Conservation (phyloP, 495 filamentous ascomycete genomes). For the Ramalina peruviana region DNA sequence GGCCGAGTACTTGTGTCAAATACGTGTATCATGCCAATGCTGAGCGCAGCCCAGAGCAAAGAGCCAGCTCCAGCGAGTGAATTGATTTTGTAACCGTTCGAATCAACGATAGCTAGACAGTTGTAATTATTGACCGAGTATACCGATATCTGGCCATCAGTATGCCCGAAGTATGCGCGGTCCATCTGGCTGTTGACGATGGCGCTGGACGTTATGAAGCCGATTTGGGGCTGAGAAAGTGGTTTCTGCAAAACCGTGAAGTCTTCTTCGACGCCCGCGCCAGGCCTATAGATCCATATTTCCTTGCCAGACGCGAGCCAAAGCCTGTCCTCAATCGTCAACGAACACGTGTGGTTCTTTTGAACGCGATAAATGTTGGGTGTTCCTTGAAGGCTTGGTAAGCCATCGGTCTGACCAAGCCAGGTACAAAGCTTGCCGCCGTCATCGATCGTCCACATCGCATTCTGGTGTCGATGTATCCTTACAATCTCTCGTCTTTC, state of each 20-base stretch:
- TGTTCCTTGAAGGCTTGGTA: constrained; percentile 55
- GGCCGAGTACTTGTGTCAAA: constrained; percentile 74
- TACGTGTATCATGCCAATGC: constrained; percentile 87
- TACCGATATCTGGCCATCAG: constrained; percentile 84
- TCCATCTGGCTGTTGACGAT: constrained; percentile 60
- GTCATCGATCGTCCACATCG: constrained; percentile 92
- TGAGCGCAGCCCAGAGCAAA: constrained; percentile 87
- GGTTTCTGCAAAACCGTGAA: constrained; percentile 62
- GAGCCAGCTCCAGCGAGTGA: constrained; percentile 69
- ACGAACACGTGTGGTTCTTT: constrained; percentile 74
- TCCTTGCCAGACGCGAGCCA: constrained; percentile 88
- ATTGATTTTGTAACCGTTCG: constrained; percentile 93
- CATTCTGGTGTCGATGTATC: constrained; percentile 72
- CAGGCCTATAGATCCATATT: constrained; percentile 68
- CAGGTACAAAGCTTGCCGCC: constrained; percentile 79
- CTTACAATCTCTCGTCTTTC: constrained; percentile 70
- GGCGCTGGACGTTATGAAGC: constrained; percentile 80
- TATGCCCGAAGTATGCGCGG: constrained; percentile 79
- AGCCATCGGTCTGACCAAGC: constrained; percentile 62
- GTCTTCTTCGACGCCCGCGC: constrained; percentile 46
- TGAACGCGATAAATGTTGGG: constrained; percentile 56
- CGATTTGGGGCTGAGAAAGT: constrained; percentile 49
- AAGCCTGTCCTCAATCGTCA: constrained; percentile 62
- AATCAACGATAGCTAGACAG: constrained; percentile 62
- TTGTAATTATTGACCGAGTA: constrained; percentile 64